phyloP scores from a whole-genome alignment of 148 eudicot genomes.

The Gaultheria prostrata region DNA sequence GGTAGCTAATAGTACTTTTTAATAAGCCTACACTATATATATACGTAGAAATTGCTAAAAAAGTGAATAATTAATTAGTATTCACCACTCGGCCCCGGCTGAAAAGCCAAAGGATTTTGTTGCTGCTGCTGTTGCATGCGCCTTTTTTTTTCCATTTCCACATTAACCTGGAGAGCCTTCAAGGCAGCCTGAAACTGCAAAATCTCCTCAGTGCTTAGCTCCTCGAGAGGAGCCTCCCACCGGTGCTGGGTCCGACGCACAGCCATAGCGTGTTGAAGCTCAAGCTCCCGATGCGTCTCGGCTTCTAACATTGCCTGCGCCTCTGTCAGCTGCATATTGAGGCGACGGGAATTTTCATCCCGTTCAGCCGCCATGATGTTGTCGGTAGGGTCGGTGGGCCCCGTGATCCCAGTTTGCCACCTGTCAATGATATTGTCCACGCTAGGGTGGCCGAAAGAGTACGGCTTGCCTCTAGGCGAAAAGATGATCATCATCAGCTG shows the following conservation, averaged over 20 bases:
- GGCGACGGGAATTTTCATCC: neutral
- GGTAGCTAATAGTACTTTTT: no score
- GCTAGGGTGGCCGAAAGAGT: conserved; percentile 30
- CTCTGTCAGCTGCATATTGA: conserved; percentile 14
- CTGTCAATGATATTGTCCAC: conserved; percentile 17
- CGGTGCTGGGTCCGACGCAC: neutral
- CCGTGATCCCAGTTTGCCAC: conserved; percentile 9
- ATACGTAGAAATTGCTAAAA: no score
- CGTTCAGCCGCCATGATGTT: conserved; percentile 15
- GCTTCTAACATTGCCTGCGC: neutral
- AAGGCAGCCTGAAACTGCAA: conserved; percentile 26
- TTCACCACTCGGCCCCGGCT: neutral
- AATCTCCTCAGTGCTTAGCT: conserved; percentile 13
- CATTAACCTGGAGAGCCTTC: conserved; percentile 21
- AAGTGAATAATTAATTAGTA: no score
- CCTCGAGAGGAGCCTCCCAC: conserved; percentile 30
- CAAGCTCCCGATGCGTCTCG: conserved; percentile 11
- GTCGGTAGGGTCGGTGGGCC: neutral
- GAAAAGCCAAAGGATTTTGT: neutral
- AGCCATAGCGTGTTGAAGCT: neutral
- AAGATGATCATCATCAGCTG: conserved; percentile 24
- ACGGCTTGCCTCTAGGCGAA: conserved; percentile 23
- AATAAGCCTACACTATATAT: no score
- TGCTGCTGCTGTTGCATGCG: neutral
- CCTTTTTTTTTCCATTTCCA: conserved; percentile 1